Evolutionary conservation across 2,329 filamentous ascomycete species (phyloP).

Genomic region (Seiridium cupressi): DNA sequence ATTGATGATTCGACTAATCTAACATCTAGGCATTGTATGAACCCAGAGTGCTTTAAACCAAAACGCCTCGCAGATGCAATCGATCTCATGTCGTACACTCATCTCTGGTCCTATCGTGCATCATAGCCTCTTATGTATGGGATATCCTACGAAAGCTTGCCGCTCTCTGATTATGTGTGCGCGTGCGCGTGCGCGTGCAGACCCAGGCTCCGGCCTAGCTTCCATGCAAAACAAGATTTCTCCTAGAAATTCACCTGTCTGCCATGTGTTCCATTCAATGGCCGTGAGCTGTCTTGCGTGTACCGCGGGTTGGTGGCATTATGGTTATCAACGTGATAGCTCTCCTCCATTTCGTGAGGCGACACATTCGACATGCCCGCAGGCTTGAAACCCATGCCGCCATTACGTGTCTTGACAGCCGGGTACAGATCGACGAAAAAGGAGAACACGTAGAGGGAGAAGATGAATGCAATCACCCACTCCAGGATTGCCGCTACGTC

Average conservation of each 20-base stretch:
- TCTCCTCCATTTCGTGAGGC: conserved; percentile 22
- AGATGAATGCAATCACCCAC: conserved; percentile 76
- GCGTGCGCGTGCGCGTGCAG: too few species aligned
- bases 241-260: conserved; percentile 13
- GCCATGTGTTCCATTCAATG: conserved; percentile 16
- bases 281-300: conserved; percentile 25
- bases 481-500: conserved; percentile 78
- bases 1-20: too few species aligned
- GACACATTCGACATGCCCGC: conserved; percentile 17
- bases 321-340: conserved; percentile 15
- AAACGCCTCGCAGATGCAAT: too few species aligned
- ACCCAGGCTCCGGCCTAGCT: too few species aligned
- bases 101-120: too few species aligned
- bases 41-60: too few species aligned
- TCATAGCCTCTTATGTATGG: too few species aligned
- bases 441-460: conserved; percentile 82
- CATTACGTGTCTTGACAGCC: conserved; percentile 55
- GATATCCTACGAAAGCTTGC: too few species aligned
- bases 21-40: too few species aligned
- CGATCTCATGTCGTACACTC: too few species aligned
- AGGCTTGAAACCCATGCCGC: conserved; percentile 15
- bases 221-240: neutral
- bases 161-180: too few species aligned
- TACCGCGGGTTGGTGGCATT: conserved; percentile 12
- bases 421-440: conserved; percentile 88